Evolutionary conservation across 495 filamentous ascomycete genomes (phyloP).

Genomic region (Niebla homalea): DNA sequence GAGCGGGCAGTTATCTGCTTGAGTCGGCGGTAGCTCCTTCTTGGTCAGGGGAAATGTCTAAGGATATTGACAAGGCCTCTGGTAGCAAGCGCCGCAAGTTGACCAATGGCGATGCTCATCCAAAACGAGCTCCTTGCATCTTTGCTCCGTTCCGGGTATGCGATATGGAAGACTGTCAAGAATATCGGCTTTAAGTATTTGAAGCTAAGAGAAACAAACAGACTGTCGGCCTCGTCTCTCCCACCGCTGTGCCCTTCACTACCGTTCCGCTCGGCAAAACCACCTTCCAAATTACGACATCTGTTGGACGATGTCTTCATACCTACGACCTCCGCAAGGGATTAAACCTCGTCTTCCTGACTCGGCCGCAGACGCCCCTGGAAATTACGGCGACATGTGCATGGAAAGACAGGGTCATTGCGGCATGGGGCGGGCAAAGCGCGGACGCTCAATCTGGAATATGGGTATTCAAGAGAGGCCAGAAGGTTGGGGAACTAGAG

Average conservation of each 20-base stretch:
- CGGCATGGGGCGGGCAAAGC: constrained; percentile 61
- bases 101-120: constrained; percentile 13
- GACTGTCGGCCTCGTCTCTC: constrained; percentile 87
- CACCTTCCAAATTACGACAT: constrained; percentile 94
- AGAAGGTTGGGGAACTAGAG: constrained; percentile 62
- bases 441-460: constrained; percentile 45
- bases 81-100: constrained; percentile 57
- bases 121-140: constrained; percentile 49
- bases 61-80: constrained; percentile 31
- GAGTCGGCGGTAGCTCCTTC: too few relatives aligned
- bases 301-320: constrained; percentile 74
- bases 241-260: constrained; percentile 78
- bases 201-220: constrained; percentile 21
- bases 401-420: constrained; percentile 77
- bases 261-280: constrained; percentile 79
- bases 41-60: background rate
- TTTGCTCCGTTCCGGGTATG: constrained; percentile 86
- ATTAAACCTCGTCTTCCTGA: constrained; percentile 83
- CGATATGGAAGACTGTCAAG: background rate
- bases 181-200: too few relatives aligned
- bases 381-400: constrained; percentile 74
- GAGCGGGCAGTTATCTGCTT: too few relatives aligned
- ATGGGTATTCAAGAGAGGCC: constrained; percentile 95
- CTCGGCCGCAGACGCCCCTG: constrained; percentile 72
- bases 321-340: constrained; percentile 87